These are phyloP conservation scores for Solanum chacoense DNA, from an alignment of 305 asterid species.

Conservation along the genomic window DNA sequence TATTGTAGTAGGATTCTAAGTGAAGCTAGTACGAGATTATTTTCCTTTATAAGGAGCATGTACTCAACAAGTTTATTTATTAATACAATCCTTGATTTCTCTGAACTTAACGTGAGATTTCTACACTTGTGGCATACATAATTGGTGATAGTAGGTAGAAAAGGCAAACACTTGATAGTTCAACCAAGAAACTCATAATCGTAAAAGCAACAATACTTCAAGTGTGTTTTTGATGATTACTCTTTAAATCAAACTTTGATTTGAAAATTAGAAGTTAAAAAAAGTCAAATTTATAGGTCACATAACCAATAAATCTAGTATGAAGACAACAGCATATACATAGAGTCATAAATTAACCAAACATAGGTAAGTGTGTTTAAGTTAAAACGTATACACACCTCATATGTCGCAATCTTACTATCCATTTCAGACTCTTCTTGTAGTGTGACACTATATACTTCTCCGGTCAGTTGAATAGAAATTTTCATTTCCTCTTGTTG, in stretches of 20 bases:
- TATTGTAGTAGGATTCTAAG: background rate
- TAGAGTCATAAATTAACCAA: background rate
- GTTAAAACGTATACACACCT: background rate
- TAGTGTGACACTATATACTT: background rate
- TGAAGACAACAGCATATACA: background rate
- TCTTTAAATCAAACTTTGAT: background rate
- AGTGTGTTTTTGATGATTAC: background rate
- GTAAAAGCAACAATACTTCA: background rate
- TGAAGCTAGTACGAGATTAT: background rate
- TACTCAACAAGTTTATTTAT: background rate
- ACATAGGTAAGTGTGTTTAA: background rate
- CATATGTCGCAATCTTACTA: background rate
- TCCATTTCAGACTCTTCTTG: background rate
- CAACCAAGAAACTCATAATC: background rate
- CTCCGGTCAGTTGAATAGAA: background rate
- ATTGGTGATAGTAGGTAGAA: background rate
- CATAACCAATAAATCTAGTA: background rate
- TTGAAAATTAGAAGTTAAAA: background rate
- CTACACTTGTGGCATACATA: background rate
- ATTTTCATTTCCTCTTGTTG: background rate
- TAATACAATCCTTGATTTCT: background rate
- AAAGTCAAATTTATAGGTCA: background rate
- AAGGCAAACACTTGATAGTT: background rate
- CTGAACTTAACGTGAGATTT: background rate
- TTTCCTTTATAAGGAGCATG: background rate